Base-by-base conservation (phyloP, 2,329 filamentous ascomycete species). In the Aspergillus pseudotamarii region DNA sequence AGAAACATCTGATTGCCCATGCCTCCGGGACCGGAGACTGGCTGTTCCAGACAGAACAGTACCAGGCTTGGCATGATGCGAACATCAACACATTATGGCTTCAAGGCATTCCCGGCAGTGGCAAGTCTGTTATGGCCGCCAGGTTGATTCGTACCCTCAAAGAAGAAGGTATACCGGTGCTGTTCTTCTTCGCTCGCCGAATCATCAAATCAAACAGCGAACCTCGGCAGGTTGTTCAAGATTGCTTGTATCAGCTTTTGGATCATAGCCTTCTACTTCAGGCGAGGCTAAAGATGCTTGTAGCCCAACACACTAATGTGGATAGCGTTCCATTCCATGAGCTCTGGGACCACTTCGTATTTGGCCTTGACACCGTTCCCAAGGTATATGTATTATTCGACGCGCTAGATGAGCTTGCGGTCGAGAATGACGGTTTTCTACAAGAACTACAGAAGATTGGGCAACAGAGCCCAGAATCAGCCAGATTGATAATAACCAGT, bases 111-210 rank as follows among this genome's bases (percentile, higher is more conserved):
- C 64, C 69, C 6, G 71, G 70, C 32, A 65, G 59, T 53, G 70
- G 71, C 16, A 73, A 73, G 63, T 68, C 65, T 19, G 70, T 72
- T 6, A 48, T 72, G 16, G 69, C 68, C 26, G 70, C 70, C 9
- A 61, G 57, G 38, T 46, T 70, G 16, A 61, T 68, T 34, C 23
- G 50, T 21, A 46, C 48, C 8, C 53, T 69, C 6, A 46, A 63
- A 21, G 57, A 56, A 36, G 56, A 43, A 3, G n/a, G 19, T 32
- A 30, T 19, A 2, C 60, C 63, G 14, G 63, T 63, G 9, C 4
- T 51, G n/a, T 67, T 61, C 34, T 71, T 72, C 61, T 72, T 72
- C 62, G 69, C 69, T 30, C 61, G 68, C 12, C 58, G 67, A 23
- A 69, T 69, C n/a, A 69, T 71, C 36, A 43, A 58, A 10, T 36